A percentile compares a stretch with the other conserved stretches of the same genome.
Conservation (phyloP, 1,139 yeast genomes). For the Suzukiozyma palmioleophila region DNA sequence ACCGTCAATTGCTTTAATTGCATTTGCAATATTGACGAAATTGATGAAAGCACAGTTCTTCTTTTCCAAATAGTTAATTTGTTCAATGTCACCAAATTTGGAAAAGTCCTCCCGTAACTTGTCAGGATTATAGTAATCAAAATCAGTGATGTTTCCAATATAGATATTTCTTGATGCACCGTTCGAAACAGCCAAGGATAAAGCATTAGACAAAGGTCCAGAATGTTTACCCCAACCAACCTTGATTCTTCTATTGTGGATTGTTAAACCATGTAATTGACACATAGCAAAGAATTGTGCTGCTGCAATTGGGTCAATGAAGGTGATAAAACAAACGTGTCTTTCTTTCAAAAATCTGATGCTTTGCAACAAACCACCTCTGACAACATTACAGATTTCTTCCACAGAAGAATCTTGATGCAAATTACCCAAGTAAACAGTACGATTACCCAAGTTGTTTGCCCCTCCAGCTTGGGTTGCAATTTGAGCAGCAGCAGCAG, state of each 20-base stretch:
- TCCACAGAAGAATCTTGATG: slow-evolving; percentile 84
- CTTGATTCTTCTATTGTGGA: slow-evolving; percentile 76
- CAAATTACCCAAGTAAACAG: slow-evolving; percentile 84
- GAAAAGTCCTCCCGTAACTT: slow-evolving; percentile 62
- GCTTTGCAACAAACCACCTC: slow-evolving; percentile 85
- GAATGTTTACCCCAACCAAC: slow-evolving; percentile 98
- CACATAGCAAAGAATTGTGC: slow-evolving; percentile 91
- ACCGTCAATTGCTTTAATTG: slow-evolving; percentile 73
- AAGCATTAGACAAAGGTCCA: slow-evolving; percentile 79
- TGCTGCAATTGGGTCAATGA: slow-evolving; percentile 87
- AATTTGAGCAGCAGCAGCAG: slow-evolving; percentile 68
- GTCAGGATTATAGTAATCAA: slow-evolving; percentile 48
- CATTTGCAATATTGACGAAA: slow-evolving; percentile 76
- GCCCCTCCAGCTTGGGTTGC: slow-evolving; percentile 76
- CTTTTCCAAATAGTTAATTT: slow-evolving; percentile 69
- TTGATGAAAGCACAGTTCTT: slow-evolving; percentile 81
- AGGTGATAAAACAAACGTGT: slow-evolving; percentile 88
- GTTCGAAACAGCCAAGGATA: slow-evolving; percentile 81
- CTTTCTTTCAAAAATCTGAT: slow-evolving; percentile 71
- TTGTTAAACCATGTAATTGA: slow-evolving; percentile 73
- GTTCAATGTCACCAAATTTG: slow-evolving; percentile 78
- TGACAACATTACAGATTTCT: slow-evolving; percentile 88
- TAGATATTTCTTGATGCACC: slow-evolving; percentile 93
- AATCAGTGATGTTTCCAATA: slow-evolving; percentile 59
- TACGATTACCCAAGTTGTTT: slow-evolving; percentile 81